Evolutionary conservation across 257 asterid genomes (phyloP), one percentile per base, ranked within the genome.

Genomic region (Cinchona pubescens): DNA sequence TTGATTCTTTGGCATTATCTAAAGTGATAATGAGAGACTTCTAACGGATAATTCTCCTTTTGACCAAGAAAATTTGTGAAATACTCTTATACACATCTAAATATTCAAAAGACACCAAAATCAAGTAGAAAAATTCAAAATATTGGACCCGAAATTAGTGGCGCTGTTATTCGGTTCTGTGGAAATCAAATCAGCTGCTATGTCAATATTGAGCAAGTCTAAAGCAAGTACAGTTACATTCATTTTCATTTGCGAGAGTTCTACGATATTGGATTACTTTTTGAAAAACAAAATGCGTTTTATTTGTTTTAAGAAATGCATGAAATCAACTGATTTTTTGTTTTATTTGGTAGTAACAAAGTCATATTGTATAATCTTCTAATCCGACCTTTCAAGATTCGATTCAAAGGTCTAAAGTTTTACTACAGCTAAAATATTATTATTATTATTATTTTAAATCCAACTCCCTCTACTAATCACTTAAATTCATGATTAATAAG

Each of bases 61-160:
- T 58, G 76, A 72, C 76, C 51, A 70, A 46, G 40, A 10, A 69
- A 40, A 71, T 15, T 48, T 40, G 9, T 16, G 13, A 30, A 18
- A 30, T 38, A 72, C 55, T 15, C 6, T n/a, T n/a, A n/a, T n/a
- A n/a, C n/a, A n/a, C n/a, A n/a, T n/a, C n/a, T n/a, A n/a, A 56
- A 38, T 7, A 53, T 16, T 32, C 43, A 62, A 62, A 62, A 14
- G 9, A 30, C 35, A 16, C 30, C 38, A 46, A 69, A 69, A 9
- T 68, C 58, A 68, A 48, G 5, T 34, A 69, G 11, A 1, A 16
- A 48, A 53, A 21, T 7, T 69, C 46, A 49, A 70, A 46, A 70
- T 27, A 3, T 70, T 70, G 23, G 46, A 32, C 35, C 46, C 62
- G 61, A 69, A 46, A 48, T 27, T 29, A 18, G n/a, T 70, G 45